These are phyloP conservation scores for Saccharomyces hybrid DNA, from an alignment of 1,139 yeast species.

Conservation along the genomic window DNA sequence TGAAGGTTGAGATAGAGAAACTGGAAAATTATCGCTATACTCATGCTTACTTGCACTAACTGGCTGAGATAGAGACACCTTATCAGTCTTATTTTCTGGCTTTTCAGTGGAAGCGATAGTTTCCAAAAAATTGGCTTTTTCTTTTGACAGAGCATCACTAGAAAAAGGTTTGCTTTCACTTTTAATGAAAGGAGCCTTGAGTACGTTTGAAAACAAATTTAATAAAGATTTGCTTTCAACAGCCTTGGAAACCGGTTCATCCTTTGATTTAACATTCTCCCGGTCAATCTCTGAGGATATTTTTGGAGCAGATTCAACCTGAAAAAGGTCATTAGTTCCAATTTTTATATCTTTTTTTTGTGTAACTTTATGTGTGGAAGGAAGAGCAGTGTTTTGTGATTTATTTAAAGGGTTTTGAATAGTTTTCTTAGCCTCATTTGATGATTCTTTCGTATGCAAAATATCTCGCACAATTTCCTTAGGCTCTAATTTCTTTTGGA, in stretches of 20 bases:
- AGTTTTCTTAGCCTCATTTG: not conserved
- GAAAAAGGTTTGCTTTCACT: not conserved
- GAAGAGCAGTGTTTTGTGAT: not conserved
- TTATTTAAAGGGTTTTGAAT: not conserved
- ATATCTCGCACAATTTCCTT: not conserved
- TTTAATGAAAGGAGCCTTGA: not conserved
- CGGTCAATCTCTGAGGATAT: not conserved
- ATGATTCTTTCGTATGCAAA: not conserved
- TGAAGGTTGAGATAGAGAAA: not conserved
- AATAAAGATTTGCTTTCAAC: not conserved
- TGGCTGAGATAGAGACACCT: not conserved
- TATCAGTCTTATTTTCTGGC: not conserved
- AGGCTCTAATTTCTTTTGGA: not conserved
- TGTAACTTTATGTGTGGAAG: not conserved
- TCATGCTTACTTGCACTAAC: not conserved
- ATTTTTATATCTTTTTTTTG: not conserved
- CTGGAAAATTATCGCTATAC: not conserved
- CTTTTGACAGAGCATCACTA: not conserved
- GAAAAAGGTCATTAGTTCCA: not conserved
- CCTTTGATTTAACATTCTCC: not conserved
- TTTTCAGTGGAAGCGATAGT: not conserved
- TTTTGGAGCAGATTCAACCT: not conserved
- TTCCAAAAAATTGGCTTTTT: not conserved
- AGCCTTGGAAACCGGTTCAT: not conserved
- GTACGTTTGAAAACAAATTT: slow-evolving; percentile 1